These are phyloP conservation scores for Eimeria brunetti DNA, from an alignment of 169 alveolate genomes.

Conservation along the genomic window DNA sequence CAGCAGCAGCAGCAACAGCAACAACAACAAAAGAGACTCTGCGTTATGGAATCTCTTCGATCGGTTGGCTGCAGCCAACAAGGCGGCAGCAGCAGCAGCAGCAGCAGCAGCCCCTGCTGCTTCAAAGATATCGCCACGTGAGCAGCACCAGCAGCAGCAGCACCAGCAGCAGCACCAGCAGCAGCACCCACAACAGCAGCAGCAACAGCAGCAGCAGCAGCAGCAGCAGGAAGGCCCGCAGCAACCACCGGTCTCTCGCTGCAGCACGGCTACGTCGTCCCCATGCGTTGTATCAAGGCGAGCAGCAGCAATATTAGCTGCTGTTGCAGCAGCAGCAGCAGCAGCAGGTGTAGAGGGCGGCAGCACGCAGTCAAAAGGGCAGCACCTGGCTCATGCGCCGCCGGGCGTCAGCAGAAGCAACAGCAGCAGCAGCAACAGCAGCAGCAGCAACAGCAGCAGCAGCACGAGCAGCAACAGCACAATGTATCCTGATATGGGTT, in stretches of 20 bases:
- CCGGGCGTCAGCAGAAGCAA: conserved; percentile 5
- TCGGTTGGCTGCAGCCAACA: conserved; percentile 31
- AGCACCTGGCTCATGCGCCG: background rate
- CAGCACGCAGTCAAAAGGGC: conserved; percentile 1
- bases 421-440: conserved; percentile 30
- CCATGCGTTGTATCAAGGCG: conserved; percentile 35
- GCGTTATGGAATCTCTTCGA: conserved; percentile 5
- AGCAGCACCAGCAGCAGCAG: conserved; percentile 15
- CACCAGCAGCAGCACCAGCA: background rate
- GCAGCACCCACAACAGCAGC: too few relatives aligned
- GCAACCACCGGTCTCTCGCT: conserved; percentile 42
- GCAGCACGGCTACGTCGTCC: conserved; percentile 56
- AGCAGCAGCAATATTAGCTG: background rate
- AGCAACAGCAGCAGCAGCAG: conserved; percentile 48
- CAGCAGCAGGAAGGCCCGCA: conserved; percentile 48
- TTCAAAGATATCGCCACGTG: background rate
- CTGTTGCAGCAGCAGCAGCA: conserved; percentile 27
- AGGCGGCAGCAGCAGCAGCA: conserved; percentile 4
- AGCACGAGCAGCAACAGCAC: conserved; percentile 35
- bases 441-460: conserved; percentile 63
- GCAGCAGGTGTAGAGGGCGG: conserved; percentile 7
- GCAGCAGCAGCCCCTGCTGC: too few relatives aligned
- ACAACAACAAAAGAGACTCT: background rate
- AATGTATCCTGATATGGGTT: background rate
- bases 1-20: conserved; percentile 26